Evolutionary conservation across 768 basidiomycete genomes (phyloP), one percentile per base, ranked within the genome.

Genomic region (Suillus subalutaceus): DNA sequence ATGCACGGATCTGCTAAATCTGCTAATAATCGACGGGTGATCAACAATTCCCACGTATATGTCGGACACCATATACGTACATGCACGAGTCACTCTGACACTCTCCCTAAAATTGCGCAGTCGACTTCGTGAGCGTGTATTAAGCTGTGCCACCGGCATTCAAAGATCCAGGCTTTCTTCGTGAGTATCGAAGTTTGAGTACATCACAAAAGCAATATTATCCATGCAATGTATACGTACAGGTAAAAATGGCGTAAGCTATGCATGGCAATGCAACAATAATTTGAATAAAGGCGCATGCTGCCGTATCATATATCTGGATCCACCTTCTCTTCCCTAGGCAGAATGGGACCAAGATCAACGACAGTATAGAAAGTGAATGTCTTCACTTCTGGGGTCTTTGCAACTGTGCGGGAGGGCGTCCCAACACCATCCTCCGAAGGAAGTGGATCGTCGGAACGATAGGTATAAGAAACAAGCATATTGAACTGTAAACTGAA

Each of bases 381-480:
- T 7, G 91, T 93, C 79, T 94, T 95, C 70, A 89, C 87, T 74
- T 93, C 92, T 3, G 90, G 87, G 1, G 79, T 74, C 68, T 87
- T 86, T 58, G 79, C 74, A n/a, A 79, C 81, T 20, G 82, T 78
- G 50, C 82, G 79, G 18, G 80, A 80, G 10, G 77, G 79, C n/a
- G 78, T 81, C 61, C 71, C 80, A 32, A 85, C 85, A 62, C 85
- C 86, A 67, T 87, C 85, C 62, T 90, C 89, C 1, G 87, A 85
- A 16, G 87, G 86, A 3, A 87, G 82, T 30, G 89, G 84, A 67
- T 97, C 96, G 72, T 99, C 97, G 0, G 94, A 91, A 41, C 92
- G 87, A 75, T 99, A 99, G 0, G 95, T 97, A 77, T 94, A 98
- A 3, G 94, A 88, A 2, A 99, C 91, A 67, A 96, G 85, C 87